Evolutionary conservation across 257 asterid genomes (phyloP).

Genomic region (Forsythia viridissima): DNA sequence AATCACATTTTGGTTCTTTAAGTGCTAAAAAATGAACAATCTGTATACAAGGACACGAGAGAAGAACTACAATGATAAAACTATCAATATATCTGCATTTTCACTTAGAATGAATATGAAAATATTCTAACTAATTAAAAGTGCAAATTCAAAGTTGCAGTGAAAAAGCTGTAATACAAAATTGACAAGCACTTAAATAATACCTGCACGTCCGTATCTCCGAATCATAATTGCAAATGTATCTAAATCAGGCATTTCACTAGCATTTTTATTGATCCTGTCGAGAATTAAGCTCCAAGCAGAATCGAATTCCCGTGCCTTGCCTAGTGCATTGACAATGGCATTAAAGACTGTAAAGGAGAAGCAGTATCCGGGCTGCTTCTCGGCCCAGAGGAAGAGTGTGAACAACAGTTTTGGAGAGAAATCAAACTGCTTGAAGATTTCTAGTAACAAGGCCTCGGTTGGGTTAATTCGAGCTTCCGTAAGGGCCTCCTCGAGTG

Average conservation of each 20-base stretch:
- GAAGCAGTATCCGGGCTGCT: conserved; percentile 46
- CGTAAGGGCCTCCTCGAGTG: conserved; percentile 56
- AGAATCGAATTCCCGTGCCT: conserved; percentile 68
- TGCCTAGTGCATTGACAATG: conserved; percentile 64
- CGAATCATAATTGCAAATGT: conserved; percentile 71
- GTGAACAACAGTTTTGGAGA: conserved; percentile 63
- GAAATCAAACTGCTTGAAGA: conserved; percentile 60
- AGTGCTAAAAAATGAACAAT: conserved; percentile 1
- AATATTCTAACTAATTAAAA: background rate
- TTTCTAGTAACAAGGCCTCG: conserved; percentile 42
- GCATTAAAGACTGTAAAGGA: conserved; percentile 57
- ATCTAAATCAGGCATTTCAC: conserved; percentile 47
- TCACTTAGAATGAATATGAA: background rate
- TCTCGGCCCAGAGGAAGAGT: conserved; percentile 70
- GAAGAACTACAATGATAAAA: background rate
- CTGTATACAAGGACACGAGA: background rate
- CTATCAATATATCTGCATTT: background rate
- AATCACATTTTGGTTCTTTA: background rate
- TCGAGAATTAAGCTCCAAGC: conserved; percentile 74
- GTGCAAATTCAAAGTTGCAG: background rate
- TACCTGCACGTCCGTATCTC: conserved; percentile 83
- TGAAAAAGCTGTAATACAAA: background rate
- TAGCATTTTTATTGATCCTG: conserved; percentile 34
- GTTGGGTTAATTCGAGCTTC: conserved; percentile 39
- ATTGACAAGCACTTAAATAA: background rate